Base-by-base conservation (phyloP, 1,284 basidiomycete species). In the Pterulicium gracile region DNA sequence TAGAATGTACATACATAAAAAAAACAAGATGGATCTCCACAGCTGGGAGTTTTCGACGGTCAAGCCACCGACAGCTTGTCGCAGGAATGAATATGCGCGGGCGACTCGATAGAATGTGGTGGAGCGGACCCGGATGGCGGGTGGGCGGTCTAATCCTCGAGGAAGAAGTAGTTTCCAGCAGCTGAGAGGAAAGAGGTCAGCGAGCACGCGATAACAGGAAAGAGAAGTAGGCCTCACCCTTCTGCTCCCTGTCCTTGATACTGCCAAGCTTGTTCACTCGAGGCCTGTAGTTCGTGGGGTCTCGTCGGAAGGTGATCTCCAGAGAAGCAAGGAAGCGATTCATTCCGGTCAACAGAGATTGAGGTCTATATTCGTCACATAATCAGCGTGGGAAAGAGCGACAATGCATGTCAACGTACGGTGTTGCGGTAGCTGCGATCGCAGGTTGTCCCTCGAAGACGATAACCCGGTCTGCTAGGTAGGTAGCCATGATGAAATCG, bases 401-500 rank as follows among this genome's bases (percentile, higher is more conserved):
- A 21, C 50, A 49, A 49, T 18, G 48, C 48, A 14, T 32, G 24
- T 27, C 5, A 17, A 69, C 84, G 56, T 61, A 91, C 86, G 84
- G 87, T 40, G 88, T 87, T 14, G 91, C 91, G 23, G 81, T 92
- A 12, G 92, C 88, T 48, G 82, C 49, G 42, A 89, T 62, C 41
- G 88, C 90, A 4, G 92, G 92, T 56, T 79, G 64, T 44, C 92
- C 93, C 60, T 90, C 85, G 58, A 94, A 97, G 14, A 97, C 91
- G 54, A 98, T 95, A 57, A 98, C 94, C 51, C 93, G 87, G 62
- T 97, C 94, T 43, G 93, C 92, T 48, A 97, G 85, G 63, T 97
- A 97, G 2, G 93, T 95, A 3, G 93, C 91, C 86, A 91, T 90
- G 68, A 93, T 91, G 66, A 96, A 96, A 70, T 97, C 93, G 79